Conservation (phyloP, 2,329 filamentous ascomycete genomes). For the Zymoseptoria tritici region DNA sequence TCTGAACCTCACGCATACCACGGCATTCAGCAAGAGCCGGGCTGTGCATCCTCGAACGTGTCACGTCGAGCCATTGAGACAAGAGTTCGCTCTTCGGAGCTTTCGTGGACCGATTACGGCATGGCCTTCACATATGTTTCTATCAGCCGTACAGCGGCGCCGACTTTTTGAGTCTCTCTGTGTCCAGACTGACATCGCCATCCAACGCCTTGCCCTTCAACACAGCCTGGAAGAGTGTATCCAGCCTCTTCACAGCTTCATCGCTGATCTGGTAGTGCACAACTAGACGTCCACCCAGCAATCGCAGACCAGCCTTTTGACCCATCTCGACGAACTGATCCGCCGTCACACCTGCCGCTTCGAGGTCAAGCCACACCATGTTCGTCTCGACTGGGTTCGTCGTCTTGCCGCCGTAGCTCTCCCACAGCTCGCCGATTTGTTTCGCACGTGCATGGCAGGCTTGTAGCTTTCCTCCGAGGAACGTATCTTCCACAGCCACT, state of each 20-base stretch:
- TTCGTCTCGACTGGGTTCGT: slow-evolving; percentile 73
- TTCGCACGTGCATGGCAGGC: slow-evolving; percentile 57
- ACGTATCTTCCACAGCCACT: slow-evolving; percentile 73
- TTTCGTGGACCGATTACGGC: no score
- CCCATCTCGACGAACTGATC: slow-evolving; percentile 50
- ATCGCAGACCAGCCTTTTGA: slow-evolving; percentile 50
- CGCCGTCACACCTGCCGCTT: slow-evolving; percentile 47
- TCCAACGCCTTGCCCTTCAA: slow-evolving; percentile 24
- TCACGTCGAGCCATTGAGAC: no score
- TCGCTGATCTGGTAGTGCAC: slow-evolving; percentile 67
- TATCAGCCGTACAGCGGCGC: neutral
- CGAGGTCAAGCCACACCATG: slow-evolving; percentile 79
- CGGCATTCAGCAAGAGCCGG: no score
- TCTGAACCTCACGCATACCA: no score
- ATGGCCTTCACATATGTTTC: neutral
- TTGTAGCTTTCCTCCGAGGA: slow-evolving; percentile 57
- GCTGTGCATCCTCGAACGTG: no score
- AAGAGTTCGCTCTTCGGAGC: no score
- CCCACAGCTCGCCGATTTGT: slow-evolving; percentile 60
- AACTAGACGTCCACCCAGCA: slow-evolving; percentile 54
- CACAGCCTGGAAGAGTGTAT: slow-evolving; percentile 45
- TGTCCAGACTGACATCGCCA: slow-evolving; percentile 17
- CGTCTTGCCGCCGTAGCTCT: slow-evolving; percentile 59
- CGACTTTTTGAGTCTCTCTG: slow-evolving; percentile 9
- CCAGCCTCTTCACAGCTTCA: slow-evolving; percentile 52